phyloP scores from a whole-genome alignment of 75 land plant genomes.

The Larix kaempferi region DNA sequence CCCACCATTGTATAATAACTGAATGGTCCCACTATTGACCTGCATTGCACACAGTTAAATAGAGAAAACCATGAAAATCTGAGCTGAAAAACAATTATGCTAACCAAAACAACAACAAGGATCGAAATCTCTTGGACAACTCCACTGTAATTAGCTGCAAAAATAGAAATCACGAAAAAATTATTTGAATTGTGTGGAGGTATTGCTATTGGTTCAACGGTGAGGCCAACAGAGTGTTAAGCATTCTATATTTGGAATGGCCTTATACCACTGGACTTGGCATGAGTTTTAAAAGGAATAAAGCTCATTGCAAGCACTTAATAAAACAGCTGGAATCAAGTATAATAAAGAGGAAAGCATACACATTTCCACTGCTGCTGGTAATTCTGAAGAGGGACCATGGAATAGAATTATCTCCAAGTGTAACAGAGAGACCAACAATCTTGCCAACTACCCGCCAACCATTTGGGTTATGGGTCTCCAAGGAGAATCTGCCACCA shows the following conservation, averaged over 20 bases:
- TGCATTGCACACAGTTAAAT: background rate
- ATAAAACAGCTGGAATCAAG: background rate
- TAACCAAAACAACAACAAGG: no score
- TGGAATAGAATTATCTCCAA: background rate
- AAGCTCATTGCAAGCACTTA: background rate
- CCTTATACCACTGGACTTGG: background rate
- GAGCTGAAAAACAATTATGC: background rate
- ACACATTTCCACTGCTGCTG: constrained; percentile 1
- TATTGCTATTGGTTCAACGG: background rate
- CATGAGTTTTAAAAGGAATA: background rate
- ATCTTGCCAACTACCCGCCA: no score
- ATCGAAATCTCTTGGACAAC: no score
- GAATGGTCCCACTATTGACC: constrained; percentile 5
- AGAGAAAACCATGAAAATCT: background rate
- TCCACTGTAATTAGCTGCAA: background rate
- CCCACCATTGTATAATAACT: background rate
- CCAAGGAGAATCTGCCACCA: background rate
- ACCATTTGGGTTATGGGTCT: no score
- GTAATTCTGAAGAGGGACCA: constrained; percentile 6
- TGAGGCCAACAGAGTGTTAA: background rate
- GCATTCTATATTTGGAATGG: background rate
- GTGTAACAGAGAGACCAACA: no score
- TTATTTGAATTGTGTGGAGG: no score
- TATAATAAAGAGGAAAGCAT: background rate
- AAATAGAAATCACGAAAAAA: no score